phyloP scores from a whole-genome alignment of 2,329 filamentous ascomycete genomes.

The Colletotrichum theobromicola region DNA sequence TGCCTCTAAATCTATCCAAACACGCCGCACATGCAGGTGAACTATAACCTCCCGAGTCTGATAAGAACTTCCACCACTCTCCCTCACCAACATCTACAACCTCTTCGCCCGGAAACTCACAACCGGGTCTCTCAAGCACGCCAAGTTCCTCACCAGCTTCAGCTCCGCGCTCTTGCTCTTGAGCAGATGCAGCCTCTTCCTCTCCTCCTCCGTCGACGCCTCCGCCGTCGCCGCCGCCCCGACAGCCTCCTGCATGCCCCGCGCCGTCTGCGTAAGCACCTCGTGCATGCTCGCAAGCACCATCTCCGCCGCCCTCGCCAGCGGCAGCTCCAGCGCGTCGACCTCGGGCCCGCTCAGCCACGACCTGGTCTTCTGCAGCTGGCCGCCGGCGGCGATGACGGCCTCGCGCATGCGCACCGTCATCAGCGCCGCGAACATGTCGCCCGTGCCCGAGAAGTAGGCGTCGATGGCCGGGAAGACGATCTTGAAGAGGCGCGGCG shows the following conservation, averaged over 20 bases:
- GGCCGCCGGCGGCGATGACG: slow-evolving; percentile 48
- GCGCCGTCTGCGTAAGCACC: slow-evolving; percentile 73
- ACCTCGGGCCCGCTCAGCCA: slow-evolving; percentile 84
- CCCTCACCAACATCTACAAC: slow-evolving; percentile 38
- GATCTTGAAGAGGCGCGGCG: slow-evolving; percentile 85
- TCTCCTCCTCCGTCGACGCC: slow-evolving; percentile 48
- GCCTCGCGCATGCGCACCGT: slow-evolving; percentile 88
- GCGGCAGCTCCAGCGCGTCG: slow-evolving; percentile 71
- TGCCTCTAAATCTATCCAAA: slow-evolving; percentile 7
- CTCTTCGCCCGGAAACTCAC: slow-evolving; percentile 65
- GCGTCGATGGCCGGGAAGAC: slow-evolving; percentile 86
- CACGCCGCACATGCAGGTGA: slow-evolving; percentile 5
- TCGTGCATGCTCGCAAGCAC: slow-evolving; percentile 93
- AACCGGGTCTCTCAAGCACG: slow-evolving; percentile 69
- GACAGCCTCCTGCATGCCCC: slow-evolving; percentile 62
- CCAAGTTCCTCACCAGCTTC: slow-evolving; percentile 77
- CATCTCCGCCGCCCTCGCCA: slow-evolving; percentile 84
- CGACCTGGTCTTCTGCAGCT: slow-evolving; percentile 58
- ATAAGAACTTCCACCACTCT: background rate
- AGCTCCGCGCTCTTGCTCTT: slow-evolving; percentile 89
- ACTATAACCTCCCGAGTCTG: background rate
- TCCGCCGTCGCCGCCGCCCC: slow-evolving; percentile 48
- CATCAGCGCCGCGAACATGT: slow-evolving; percentile 96
- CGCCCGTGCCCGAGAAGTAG: slow-evolving; percentile 95
- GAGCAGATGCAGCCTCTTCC: slow-evolving; percentile 68